These are phyloP conservation scores for Conticribra weissflogii DNA, from an alignment of 108 stramenopile genomes.

Conservation along the genomic window DNA sequence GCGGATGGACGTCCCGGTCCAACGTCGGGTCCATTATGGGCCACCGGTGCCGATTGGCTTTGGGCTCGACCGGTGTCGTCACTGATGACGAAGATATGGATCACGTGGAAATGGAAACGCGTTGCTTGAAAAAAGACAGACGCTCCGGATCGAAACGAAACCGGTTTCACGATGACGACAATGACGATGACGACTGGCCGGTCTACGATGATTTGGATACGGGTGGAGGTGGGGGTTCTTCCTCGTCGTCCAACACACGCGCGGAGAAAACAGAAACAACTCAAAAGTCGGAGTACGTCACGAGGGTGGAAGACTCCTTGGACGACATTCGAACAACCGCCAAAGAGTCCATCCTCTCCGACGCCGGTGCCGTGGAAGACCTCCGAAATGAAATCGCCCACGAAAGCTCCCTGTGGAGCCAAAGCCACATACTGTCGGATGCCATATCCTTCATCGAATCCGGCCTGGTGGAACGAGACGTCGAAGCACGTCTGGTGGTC, in stretches of 20 bases:
- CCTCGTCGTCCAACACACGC: neutral
- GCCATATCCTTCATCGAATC: conserved; percentile 53
- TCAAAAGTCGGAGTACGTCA: conserved; percentile 17
- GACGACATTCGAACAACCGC: conserved; percentile 18
- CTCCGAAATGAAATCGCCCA: conserved; percentile 27
- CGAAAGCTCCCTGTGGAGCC: conserved; percentile 29
- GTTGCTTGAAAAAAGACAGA: conserved; percentile 10
- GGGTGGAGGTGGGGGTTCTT: neutral
- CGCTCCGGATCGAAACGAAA: conserved; percentile 10
- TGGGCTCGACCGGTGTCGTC: no score
- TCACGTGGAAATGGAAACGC: no score
- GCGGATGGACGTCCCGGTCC: conserved; percentile 2
- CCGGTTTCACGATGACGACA: conserved; percentile 43
- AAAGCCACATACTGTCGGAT: conserved; percentile 32
- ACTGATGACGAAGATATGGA: conserved; percentile 12
- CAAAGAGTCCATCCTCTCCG: conserved; percentile 2
- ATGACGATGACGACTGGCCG: conserved; percentile 18
- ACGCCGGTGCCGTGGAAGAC: conserved; percentile 5
- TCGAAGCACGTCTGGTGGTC: conserved; percentile 67
- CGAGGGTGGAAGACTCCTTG: conserved; percentile 36
- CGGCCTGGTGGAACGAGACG: conserved; percentile 73
- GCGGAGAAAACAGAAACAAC: neutral
- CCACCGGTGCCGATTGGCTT: neutral
- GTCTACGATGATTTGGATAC: conserved; percentile 5
- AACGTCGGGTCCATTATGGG: neutral